These are phyloP conservation scores for Mycena leptocephala DNA, from an alignment of 768 basidiomycete species.

Conservation along the genomic window DNA sequence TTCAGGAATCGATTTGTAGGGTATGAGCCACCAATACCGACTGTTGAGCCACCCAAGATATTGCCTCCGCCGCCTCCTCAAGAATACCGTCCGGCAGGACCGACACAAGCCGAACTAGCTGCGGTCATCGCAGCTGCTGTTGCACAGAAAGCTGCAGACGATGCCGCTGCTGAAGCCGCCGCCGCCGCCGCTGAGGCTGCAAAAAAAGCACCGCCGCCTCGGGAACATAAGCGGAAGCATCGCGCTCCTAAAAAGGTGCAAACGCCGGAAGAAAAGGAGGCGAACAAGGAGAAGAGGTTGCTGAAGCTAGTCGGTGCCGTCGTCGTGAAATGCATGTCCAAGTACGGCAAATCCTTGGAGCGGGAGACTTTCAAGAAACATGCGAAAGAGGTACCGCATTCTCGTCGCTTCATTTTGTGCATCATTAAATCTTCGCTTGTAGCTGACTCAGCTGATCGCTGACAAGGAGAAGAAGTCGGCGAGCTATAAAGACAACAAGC, in stretches of 20 bases:
- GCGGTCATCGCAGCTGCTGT: slow-evolving; percentile 39
- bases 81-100: background rate
- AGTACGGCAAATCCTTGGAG: slow-evolving; percentile 83
- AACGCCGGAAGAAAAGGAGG: slow-evolving; percentile 74
- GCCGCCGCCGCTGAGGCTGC: slow-evolving; percentile 43
- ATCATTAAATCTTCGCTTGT: slow-evolving; percentile 22
- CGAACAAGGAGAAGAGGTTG: slow-evolving; percentile 86
- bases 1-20: background rate
- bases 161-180: slow-evolving; percentile 46
- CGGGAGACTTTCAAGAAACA: slow-evolving; percentile 93
- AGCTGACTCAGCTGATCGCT: slow-evolving; percentile 91
- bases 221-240: slow-evolving; percentile 51
- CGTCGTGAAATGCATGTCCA: slow-evolving; percentile 95
- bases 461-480: slow-evolving; percentile 96
- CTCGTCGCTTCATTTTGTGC: background rate
- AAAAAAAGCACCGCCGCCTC: slow-evolving; percentile 31
- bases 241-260: slow-evolving; percentile 57
- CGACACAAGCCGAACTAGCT: background rate
- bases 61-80: background rate
- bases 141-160: slow-evolving; percentile 45
- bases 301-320: slow-evolving; percentile 89
- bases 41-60: background rate
- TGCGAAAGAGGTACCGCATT: slow-evolving; percentile 87
- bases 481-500: slow-evolving; percentile 79
- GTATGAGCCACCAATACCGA: background rate